Evolutionary conservation across 768 basidiomycete species (phyloP), one percentile per base, ranked within the genome.

Genomic region (Galerina sulciceps): DNA sequence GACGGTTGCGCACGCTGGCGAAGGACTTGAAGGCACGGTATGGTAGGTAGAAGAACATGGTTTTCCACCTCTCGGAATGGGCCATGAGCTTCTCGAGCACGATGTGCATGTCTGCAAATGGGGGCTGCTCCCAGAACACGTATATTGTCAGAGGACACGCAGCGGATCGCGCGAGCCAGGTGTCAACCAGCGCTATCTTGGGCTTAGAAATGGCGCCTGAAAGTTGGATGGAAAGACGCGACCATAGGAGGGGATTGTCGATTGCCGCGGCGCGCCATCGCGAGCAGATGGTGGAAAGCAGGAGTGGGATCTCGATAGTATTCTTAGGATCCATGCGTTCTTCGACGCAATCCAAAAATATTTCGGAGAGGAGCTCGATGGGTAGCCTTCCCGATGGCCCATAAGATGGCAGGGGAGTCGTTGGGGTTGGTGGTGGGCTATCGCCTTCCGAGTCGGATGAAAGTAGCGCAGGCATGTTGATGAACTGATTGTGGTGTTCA

Each of bases 251-350:
- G 37, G 72, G 75, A 23, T 76, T 79, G 48, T 68, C 65, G 53
- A 78, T 70, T 14, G 78, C 78, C 14, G 76, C 73, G 38, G 69
- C 67, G 36, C 78, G 73, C 78, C 78, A 79, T 51, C 71, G 67
- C 41, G 67, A 69, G 64, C 78, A 79, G 57, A 78, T 73, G 48
- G 72, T 71, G 6, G 76, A 73, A 18, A 79, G 67, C 36, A 76
- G 71, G 26, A 79, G 73, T 15, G 78, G 78, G 31, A 71, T 67
- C 26, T 69, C 57, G 57, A 78, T 76, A 10, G 78, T 77, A 58
- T 76, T 75, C 38, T 61, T 57, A 11, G 46, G 58, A 61, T 74
- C 75, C 63, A 78, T 68, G 48, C 61, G 66, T 34, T 73, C 73
- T 55, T 74, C 72, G 22, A 73, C 69, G 61, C 74, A 75, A 40